Evolutionary conservation across 1,284 basidiomycete genomes (phyloP).

Genomic region (Rhodotorula sp.): DNA sequence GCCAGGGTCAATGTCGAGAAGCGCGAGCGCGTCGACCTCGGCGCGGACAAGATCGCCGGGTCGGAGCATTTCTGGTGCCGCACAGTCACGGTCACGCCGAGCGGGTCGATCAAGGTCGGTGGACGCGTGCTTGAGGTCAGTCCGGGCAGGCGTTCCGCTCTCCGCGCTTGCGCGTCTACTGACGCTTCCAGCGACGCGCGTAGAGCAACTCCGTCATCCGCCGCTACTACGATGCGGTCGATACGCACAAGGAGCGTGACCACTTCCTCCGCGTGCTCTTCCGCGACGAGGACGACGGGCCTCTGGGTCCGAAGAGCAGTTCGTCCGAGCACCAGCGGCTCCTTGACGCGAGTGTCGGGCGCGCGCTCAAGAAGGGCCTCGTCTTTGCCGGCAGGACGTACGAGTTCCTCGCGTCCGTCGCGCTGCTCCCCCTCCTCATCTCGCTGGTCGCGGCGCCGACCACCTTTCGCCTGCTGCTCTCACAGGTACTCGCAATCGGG

Average conservation of each 20-base stretch:
- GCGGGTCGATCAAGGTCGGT: slow-evolving; percentile 57
- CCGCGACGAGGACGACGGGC: slow-evolving; percentile 65
- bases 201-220: slow-evolving; percentile 52
- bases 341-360: slow-evolving; percentile 44
- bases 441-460: neutral
- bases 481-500: slow-evolving; percentile 59
- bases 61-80: slow-evolving; percentile 21
- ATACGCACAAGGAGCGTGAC: slow-evolving; percentile 36
- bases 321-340: neutral
- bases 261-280: slow-evolving; percentile 74
- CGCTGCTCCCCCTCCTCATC: neutral
- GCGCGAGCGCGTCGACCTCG: neutral
- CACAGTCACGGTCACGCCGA: slow-evolving; percentile 38
- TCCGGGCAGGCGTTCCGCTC: neutral
- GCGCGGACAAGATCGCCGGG: neutral
- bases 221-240: slow-evolving; percentile 47
- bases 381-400: slow-evolving; percentile 38
- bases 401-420: slow-evolving; percentile 24
- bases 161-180: slow-evolving; percentile 49
- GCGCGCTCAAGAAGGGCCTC: slow-evolving; percentile 48
- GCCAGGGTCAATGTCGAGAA: neutral
- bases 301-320: neutral
- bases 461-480: neutral
- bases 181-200: too few species aligned
- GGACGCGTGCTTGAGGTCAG: slow-evolving; percentile 69